Base-by-base conservation (phyloP, 129 eudicot genomes). In the Pulicaria dysenterica region DNA sequence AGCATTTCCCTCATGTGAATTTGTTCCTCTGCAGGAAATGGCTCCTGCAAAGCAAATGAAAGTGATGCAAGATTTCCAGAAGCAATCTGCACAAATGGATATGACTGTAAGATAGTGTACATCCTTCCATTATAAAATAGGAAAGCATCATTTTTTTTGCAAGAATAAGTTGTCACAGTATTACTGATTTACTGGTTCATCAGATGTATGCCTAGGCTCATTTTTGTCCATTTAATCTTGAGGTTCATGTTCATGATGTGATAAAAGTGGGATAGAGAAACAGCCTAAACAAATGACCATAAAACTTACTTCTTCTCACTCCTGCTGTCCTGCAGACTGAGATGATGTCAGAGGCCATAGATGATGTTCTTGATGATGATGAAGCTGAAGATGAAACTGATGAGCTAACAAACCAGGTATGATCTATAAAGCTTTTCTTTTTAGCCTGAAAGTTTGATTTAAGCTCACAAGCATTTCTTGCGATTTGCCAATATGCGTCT, bases 361-460 rank as follows among this genome's bases (percentile, higher is more conserved):
- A 94, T 73, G 99, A 88, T 83, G 95, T 82, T 80, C 76, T 94
- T 79, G 99, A 94, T 73, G 73, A 86, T 64, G 99, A 94, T 69
- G 99, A 90, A 71, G 99, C 99, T 60, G 99, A 94, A 74, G 99
- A 94, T 75, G 99, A 94, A 83, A 85, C 99, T 47, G 99, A 94
- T 14, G 99, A 94, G 58, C 82, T 94, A 59, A 94, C 99, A 72
- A 90, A 88, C 75, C 99, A 94, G 96, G 99, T 90, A 51, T 13
- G 9, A 12, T 76, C 61, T 43, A 58, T 45, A 43, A 39, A 50
- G 47, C 38, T 44, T 17, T 31, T 71, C 47, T 43, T 76, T 31
- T 10, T 31, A 73, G 11, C 16, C 19, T 73, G 48, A 24, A 73
- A 48, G 61, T 37, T 48, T 46, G 10, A 34, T 48, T 68, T 15